Evolutionary conservation across 106 monocot species (phyloP).

Genomic region (Posidonia australis): DNA sequence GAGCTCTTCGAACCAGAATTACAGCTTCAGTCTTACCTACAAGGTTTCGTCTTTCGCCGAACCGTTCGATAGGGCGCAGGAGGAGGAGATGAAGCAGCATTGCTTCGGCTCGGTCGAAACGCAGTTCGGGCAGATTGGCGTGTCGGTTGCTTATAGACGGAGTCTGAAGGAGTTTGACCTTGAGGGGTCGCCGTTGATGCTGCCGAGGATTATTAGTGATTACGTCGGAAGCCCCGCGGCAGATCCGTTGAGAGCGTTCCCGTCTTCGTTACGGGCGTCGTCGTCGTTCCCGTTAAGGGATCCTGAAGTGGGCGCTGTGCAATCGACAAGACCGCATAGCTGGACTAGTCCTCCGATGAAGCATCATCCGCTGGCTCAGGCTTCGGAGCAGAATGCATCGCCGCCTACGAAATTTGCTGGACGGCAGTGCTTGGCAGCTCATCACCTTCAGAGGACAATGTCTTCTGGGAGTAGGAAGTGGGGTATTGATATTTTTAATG

Average conservation of each 20-base stretch:
- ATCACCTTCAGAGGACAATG: slow-evolving; percentile 5
- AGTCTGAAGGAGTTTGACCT: slow-evolving; percentile 49
- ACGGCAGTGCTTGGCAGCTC: slow-evolving; percentile 5
- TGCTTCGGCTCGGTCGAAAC: slow-evolving; percentile 68
- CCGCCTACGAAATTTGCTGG: slow-evolving; percentile 16
- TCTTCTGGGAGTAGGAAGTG: slow-evolving; percentile 19
- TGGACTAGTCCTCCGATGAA: slow-evolving; percentile 36
- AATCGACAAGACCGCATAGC: slow-evolving; percentile 56
- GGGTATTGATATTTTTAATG: slow-evolving; percentile 32
- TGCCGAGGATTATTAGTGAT: slow-evolving; percentile 67
- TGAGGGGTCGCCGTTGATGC: slow-evolving; percentile 48
- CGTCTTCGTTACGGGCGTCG: slow-evolving; percentile 37
- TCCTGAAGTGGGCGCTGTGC: background rate
- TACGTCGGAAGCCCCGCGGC: slow-evolving; percentile 92
- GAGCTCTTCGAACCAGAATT: slow-evolving; percentile 38
- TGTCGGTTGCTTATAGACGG: slow-evolving; percentile 51
- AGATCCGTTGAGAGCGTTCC: slow-evolving; percentile 60
- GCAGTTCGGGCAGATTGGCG: slow-evolving; percentile 49
- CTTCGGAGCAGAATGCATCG: slow-evolving; percentile 4
- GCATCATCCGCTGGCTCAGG: slow-evolving; percentile 24
- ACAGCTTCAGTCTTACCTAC: slow-evolving; percentile 59
- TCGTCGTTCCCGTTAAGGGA: slow-evolving; percentile 34
- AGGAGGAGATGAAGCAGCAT: slow-evolving; percentile 29
- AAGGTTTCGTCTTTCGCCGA: slow-evolving; percentile 61
- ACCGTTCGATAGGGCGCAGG: slow-evolving; percentile 50